phyloP scores from a whole-genome alignment of 139 green algal genomes.

The Tetradesmus lagerheimii region DNA sequence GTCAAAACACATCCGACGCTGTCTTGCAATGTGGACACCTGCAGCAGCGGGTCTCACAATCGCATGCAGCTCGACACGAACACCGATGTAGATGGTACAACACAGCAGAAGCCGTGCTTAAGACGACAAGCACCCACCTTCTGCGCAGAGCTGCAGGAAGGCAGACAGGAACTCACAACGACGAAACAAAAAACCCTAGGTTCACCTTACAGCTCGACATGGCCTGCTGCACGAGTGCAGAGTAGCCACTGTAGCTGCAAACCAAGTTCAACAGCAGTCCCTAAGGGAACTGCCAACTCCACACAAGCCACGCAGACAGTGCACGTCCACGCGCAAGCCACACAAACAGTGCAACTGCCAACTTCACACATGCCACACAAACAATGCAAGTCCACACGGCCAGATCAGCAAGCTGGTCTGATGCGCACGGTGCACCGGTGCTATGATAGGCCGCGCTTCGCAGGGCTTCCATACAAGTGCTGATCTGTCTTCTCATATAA shows the following conservation, averaged over 20 bases:
- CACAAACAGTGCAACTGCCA: too few species aligned
- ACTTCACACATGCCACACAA: background rate
- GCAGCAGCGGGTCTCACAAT: background rate
- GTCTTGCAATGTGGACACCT: background rate
- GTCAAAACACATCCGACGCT: background rate
- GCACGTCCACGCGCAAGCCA: too few species aligned
- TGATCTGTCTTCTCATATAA: background rate
- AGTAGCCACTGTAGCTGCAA: background rate
- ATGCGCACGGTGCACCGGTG: background rate
- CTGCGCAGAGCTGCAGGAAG: background rate
- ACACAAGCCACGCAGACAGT: background rate
- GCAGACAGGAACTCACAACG: background rate
- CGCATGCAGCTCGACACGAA: background rate
- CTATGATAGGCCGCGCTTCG: background rate
- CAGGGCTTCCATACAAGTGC: background rate
- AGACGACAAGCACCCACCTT: background rate
- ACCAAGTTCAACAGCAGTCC: background rate
- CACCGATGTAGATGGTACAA: background rate
- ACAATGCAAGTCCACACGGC: too few species aligned
- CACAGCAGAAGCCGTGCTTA: background rate
- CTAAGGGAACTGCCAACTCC: too few species aligned
- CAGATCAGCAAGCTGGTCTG: background rate
- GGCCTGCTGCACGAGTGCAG: background rate
- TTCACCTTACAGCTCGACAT: background rate
- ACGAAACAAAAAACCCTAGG: too few species aligned